phyloP scores from a whole-genome alignment of 306 rosid species.

The Styphnolobium japonicum region DNA sequence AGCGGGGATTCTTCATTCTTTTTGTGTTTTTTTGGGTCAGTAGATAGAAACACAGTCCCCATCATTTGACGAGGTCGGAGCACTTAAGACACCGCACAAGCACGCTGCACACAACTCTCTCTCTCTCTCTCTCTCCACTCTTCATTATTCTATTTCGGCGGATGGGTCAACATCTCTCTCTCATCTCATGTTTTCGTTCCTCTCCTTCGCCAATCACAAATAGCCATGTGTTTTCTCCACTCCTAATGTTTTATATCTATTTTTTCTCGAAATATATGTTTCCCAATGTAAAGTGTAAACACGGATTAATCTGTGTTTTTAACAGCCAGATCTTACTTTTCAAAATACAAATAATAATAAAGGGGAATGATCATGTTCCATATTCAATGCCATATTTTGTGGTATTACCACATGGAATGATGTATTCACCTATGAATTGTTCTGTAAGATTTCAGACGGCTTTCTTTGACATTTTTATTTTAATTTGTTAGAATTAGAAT shows the following conservation, averaged over 20 bases:
- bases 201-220: not conserved
- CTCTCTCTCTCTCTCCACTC: no score
- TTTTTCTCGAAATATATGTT: not conserved
- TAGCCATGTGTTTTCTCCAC: not conserved
- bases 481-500: not conserved
- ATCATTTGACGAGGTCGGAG: not conserved
- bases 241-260: not conserved
- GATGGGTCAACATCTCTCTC: slow-evolving; percentile 7
- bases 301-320: not conserved
- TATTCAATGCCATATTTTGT: slow-evolving; percentile 20
- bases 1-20: slow-evolving; percentile 27
- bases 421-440: not conserved
- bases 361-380: not conserved
- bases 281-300: not conserved
- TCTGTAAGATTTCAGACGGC: not conserved
- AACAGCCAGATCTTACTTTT: not conserved
- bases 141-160: not conserved
- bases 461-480: not conserved
- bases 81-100: not conserved
- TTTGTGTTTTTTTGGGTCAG: not conserved
- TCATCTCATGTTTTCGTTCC: not conserved
- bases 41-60: not conserved
- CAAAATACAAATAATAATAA: not conserved
- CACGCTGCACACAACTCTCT: not conserved
- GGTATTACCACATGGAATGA: not conserved